phyloP scores from a whole-genome alignment of 768 basidiomycete genomes.

The Kwoniella sp. region DNA sequence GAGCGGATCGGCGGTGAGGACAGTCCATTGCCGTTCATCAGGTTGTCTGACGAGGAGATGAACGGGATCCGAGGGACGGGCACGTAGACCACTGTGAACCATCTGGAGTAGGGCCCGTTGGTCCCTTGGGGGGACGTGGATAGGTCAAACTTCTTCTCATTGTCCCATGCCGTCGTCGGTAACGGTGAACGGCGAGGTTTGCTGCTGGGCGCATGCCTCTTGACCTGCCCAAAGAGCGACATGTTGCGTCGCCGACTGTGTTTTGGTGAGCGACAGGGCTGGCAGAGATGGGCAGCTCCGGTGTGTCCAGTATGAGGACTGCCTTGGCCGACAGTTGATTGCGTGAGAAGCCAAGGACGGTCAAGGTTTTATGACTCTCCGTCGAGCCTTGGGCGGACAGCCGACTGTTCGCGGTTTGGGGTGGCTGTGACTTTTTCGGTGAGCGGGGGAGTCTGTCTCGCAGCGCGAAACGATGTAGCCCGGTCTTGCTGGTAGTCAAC shows the following conservation, averaged over 20 bases:
- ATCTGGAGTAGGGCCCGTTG: conserved; percentile 13
- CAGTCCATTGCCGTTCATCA: conserved; percentile 14
- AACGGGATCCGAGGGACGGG: conserved; percentile 36
- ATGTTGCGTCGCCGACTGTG: conserved; percentile 21
- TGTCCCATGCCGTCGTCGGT: conserved; percentile 35
- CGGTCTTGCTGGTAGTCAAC: no score
- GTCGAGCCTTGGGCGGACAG: no score
- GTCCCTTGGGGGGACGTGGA: conserved; percentile 16
- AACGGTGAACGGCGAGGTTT: conserved; percentile 39
- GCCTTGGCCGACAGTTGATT: no score
- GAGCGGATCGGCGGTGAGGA: conserved; percentile 5
- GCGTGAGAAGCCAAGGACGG: no score
- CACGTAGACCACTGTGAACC: conserved; percentile 40
- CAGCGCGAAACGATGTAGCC: no score
- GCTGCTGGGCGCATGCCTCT: conserved; percentile 37
- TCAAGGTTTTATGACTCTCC: no score
- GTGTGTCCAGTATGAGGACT: no score
- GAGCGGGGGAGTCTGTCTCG: no score
- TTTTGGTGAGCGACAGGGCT: no score
- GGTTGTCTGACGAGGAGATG: conserved; percentile 14
- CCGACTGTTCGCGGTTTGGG: no score
- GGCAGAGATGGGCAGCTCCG: no score
- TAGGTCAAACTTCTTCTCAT: conserved; percentile 38
- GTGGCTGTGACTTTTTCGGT: no score
- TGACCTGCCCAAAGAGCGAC: conserved; percentile 50